phyloP scores from a whole-genome alignment of 116 monocot genomes.

The Posidonia oceanica region DNA sequence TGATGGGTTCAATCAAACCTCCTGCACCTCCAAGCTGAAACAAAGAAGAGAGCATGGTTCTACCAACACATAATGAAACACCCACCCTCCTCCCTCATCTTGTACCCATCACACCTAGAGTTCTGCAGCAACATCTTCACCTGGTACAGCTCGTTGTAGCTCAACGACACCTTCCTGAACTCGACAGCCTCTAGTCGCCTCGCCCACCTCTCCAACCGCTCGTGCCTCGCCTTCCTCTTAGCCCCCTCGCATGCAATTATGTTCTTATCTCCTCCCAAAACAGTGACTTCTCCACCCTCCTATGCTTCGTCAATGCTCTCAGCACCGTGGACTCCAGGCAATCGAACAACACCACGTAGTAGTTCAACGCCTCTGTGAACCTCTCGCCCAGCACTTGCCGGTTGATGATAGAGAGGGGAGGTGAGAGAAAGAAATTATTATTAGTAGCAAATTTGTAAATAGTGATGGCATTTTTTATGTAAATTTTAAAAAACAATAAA shows the following conservation, averaged over 20 bases:
- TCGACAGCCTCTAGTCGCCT: slow-evolving; percentile 31
- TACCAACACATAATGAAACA: slow-evolving; percentile 47
- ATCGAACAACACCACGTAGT: slow-evolving; percentile 67
- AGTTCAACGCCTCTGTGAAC: slow-evolving; percentile 66
- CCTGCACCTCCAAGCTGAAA: slow-evolving; percentile 50
- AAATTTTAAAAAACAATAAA: too few relatives aligned
- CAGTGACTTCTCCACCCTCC: slow-evolving; percentile 35
- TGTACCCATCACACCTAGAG: slow-evolving; percentile 29
- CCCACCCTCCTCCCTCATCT: slow-evolving; percentile 37
- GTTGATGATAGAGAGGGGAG: too few relatives aligned
- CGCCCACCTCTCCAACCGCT: slow-evolving; percentile 54
- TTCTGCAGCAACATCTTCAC: slow-evolving; percentile 29
- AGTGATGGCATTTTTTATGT: too few relatives aligned
- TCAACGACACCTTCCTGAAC: slow-evolving; percentile 32
- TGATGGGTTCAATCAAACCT: slow-evolving; percentile 20
- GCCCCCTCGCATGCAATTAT: slow-evolving; percentile 52
- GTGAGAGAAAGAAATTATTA: too few relatives aligned
- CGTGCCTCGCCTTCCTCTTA: slow-evolving; percentile 61
- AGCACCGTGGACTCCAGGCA: slow-evolving; percentile 50
- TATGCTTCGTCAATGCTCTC: slow-evolving; percentile 25
- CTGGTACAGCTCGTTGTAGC: slow-evolving; percentile 35
- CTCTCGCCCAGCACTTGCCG: slow-evolving; percentile 30
- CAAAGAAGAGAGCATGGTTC: slow-evolving; percentile 38
- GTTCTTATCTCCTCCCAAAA: slow-evolving; percentile 62
- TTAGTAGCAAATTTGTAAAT: too few relatives aligned